Percentiles rank a stretch among this genome's conserved stretches.
These are phyloP conservation scores for Hemerocallis citrina DNA, from an alignment of 106 monocot species.

Conservation along the genomic window DNA sequence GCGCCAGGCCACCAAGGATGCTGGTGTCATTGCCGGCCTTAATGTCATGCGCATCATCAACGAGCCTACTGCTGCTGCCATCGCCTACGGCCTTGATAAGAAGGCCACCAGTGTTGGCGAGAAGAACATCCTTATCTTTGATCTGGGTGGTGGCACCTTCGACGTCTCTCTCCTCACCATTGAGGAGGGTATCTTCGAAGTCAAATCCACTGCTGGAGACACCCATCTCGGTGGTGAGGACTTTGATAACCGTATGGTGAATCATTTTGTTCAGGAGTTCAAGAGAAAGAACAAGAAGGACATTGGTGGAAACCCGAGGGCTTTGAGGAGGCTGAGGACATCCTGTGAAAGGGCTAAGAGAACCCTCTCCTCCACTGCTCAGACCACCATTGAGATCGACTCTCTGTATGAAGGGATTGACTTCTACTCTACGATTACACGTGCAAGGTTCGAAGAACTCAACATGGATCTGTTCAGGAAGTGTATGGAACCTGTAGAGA, in stretches of 20 bases:
- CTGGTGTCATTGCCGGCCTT: constrained; percentile 50
- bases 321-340: constrained; percentile 47
- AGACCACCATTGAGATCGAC: constrained; percentile 35
- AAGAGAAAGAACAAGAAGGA: constrained; percentile 58
- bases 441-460: constrained; percentile 39
- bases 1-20: constrained; percentile 61
- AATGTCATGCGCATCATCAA: constrained; percentile 55
- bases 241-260: constrained; percentile 66
- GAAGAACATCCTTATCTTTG: constrained; percentile 54
- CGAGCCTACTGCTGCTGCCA: constrained; percentile 48
- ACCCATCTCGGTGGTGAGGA: constrained; percentile 67
- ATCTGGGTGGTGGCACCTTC: constrained; percentile 66
- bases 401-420: constrained; percentile 37
- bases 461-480: constrained; percentile 53
- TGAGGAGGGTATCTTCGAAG: constrained; percentile 53
- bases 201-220: constrained; percentile 55
- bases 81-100: constrained; percentile 54
- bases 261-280: constrained; percentile 62
- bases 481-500: constrained; percentile 57
- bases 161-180: constrained; percentile 68
- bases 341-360: constrained; percentile 56
- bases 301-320: constrained; percentile 46
- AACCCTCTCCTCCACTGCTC: constrained; percentile 34
- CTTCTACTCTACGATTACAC: constrained; percentile 35
- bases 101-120: constrained; percentile 24